A percentile compares a stretch with the other conserved stretches of the same genome.
phyloP scores from a whole-genome alignment of 305 asterid species.

The Plantago coronopus region DNA sequence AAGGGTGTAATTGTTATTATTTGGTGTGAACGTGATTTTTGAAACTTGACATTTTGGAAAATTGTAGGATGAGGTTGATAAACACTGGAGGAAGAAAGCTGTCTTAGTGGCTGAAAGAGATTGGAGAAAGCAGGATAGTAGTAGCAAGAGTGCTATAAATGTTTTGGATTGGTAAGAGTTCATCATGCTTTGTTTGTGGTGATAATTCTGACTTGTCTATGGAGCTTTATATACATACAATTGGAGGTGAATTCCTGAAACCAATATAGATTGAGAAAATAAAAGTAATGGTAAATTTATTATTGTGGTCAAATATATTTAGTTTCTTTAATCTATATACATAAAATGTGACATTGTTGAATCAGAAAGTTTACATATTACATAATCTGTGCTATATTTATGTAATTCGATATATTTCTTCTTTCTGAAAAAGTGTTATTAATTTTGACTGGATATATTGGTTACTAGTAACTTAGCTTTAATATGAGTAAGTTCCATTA shows the following conservation, averaged over 20 bases:
- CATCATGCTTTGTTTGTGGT: constrained; percentile 1
- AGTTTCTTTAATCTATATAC: no score
- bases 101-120: background rate
- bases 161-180: background rate
- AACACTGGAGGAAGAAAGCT: constrained; percentile 22
- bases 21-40: constrained; percentile 24
- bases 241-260: background rate
- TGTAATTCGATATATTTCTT: no score
- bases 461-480: no score
- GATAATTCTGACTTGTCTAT: background rate
- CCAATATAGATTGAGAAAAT: no score
- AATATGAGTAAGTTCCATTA: no score
- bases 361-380: no score
- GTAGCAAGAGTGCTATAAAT: background rate
- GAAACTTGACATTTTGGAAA: constrained; percentile 7
- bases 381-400: no score
- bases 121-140: constrained; percentile 2
- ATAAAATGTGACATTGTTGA: no score
- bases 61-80: background rate
- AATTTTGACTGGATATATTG: no score
- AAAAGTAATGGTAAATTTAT: no score
- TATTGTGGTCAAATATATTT: no score
- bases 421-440: no score
- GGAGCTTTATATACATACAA: constrained; percentile 8
- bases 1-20: constrained; percentile 12